Evolutionary conservation across 2,329 filamentous ascomycete species (phyloP).

Genomic region (Geosmithia flava): DNA sequence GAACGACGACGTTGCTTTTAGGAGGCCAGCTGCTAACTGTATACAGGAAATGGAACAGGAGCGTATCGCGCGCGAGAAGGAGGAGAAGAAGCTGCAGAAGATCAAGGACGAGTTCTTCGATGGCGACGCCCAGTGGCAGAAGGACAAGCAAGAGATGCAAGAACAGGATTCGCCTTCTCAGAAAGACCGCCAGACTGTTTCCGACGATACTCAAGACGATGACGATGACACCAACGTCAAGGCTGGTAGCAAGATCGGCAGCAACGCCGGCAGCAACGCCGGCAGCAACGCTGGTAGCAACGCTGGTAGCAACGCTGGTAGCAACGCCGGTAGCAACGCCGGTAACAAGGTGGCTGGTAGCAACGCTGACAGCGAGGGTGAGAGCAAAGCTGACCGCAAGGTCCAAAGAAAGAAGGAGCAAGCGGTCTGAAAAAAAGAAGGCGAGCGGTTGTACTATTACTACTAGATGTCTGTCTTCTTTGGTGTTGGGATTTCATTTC

Average conservation of each 20-base stretch:
- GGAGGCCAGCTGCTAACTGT: constrained; percentile 1
- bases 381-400: too few species aligned
- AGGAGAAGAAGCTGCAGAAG: constrained; percentile 63
- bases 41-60: constrained; percentile 83
- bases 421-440: not conserved
- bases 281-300: too few species aligned
- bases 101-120: constrained; percentile 73
- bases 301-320: too few species aligned
- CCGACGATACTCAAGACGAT: constrained; percentile 1
- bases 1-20: not conserved
- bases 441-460: not conserved
- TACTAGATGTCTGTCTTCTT: not conserved
- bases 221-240: constrained; percentile 3
- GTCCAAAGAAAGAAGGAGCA: not conserved
- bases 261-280: not conserved
- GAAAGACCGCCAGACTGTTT: not conserved
- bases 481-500: not conserved
- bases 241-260: constrained; percentile 1
- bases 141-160: constrained; percentile 67
- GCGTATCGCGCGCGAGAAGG: constrained; percentile 63
- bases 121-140: constrained; percentile 70
- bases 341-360: not conserved
- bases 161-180: not conserved
- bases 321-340: not conserved
- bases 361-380: too few species aligned